Base-by-base conservation (phyloP, 169 alveolate species). In the Perkinsus chesapeaki region DNA sequence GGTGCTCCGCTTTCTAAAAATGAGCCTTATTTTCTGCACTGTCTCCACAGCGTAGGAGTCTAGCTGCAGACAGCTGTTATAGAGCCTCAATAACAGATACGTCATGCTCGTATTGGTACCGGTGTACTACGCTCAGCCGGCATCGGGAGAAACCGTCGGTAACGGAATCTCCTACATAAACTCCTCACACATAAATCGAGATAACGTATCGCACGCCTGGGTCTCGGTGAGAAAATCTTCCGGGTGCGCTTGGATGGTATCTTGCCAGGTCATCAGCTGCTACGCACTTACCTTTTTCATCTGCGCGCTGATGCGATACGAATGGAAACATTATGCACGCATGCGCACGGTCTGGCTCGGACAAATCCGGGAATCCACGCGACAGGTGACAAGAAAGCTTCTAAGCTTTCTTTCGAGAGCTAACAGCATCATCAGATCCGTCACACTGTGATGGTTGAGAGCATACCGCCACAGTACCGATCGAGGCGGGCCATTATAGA, bases 331-430 rank as follows among this genome's bases (percentile, higher is more conserved):
- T 16, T 60, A 60, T 60, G 82, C 82, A 60, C 82, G 82, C 82
- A 60, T 60, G 82, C 82, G 82, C 82, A 60, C 82, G 82, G 82
- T 60, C 31, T 60, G 82, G 82, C 82, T 60, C 3, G 82, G 82
- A 7, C 82, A 60, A 23, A 16, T 60, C 27, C 82, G 31, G 31
- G 82, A 60, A 1, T 60, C 82, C 82, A 60, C 82, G 31, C 82
- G 82, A 27, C 82, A 60, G 82, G 82, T 16, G n/a, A n/a, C n/a
- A n/a, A n/a, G n/a, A n/a, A 16, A 43, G 60, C 60, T 43, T 5
- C 60, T 43, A n/a, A n/a, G n/a, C n/a, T n/a, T n/a, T n/a, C n/a
- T n/a, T n/a, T n/a, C n/a, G n/a, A n/a, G n/a, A n/a, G n/a, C n/a
- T n/a, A n/a, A n/a, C 82, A 1, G 12, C 82, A 60, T 9, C 82